Evolutionary conservation across 2,329 filamentous ascomycete species (phyloP).

Genomic region (Cladosporium sp.): DNA sequence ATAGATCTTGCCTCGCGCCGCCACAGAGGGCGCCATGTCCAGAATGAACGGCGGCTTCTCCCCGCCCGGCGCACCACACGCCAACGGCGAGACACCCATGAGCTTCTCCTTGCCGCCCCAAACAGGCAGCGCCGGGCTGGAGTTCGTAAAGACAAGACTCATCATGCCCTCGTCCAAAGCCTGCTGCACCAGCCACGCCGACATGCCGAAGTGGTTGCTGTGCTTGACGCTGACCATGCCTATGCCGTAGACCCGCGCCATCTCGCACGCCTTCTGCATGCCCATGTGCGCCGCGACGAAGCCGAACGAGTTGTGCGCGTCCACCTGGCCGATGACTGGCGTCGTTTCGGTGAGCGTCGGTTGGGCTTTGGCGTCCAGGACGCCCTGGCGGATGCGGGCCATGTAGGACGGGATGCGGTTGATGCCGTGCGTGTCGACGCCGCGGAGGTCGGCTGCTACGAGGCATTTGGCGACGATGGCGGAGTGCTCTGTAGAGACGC

Average conservation of each 20-base stretch:
- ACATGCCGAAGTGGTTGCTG: slow-evolving; percentile 80
- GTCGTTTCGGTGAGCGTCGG: slow-evolving; percentile 58
- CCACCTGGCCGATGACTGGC: slow-evolving; percentile 63
- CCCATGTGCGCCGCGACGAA: slow-evolving; percentile 62
- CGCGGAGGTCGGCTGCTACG: slow-evolving; percentile 67
- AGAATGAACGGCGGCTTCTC: slow-evolving; percentile 59
- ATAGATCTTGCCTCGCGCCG: slow-evolving; percentile 66
- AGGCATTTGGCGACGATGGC: slow-evolving; percentile 60
- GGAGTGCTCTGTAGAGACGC: slow-evolving; percentile 54
- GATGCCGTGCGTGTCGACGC: slow-evolving; percentile 72
- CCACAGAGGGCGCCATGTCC: slow-evolving; percentile 67
- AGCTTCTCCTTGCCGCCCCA: slow-evolving; percentile 64
- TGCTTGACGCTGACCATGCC: slow-evolving; percentile 70
- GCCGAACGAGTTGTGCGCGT: slow-evolving; percentile 67
- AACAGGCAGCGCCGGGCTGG: slow-evolving; percentile 62
- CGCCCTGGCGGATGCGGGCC: slow-evolving; percentile 62
- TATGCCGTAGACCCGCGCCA: slow-evolving; percentile 60
- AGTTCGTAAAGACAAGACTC: slow-evolving; percentile 56
- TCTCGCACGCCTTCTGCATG: slow-evolving; percentile 62
- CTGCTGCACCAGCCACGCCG: slow-evolving; percentile 72
- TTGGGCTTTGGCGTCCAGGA: slow-evolving; percentile 55
- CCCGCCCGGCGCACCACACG: slow-evolving; percentile 67
- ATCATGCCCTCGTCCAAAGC: slow-evolving; percentile 63
- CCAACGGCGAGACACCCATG: slow-evolving; percentile 67
- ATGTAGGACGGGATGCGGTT: slow-evolving; percentile 75